Evolutionary conservation across 208 protist genomes (phyloP).

Genomic region (Angomonas ambiguus): DNA sequence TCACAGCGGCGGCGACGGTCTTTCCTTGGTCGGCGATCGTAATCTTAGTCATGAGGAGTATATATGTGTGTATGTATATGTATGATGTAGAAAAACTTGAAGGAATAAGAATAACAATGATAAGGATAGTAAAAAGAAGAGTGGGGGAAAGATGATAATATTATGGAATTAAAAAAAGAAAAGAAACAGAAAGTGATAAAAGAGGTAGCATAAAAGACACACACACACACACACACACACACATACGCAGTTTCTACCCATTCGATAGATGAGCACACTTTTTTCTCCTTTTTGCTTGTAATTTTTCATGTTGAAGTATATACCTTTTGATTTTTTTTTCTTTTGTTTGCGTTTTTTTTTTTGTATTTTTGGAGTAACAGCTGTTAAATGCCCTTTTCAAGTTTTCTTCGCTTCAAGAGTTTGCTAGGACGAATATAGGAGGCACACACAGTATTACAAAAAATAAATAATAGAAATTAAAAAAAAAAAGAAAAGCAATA

Average conservation of each 20-base stretch:
- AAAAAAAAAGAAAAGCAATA: conserved; percentile 11
- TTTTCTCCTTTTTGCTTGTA: background rate
- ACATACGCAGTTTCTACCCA: no score
- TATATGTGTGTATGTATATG: no score
- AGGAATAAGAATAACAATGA: background rate
- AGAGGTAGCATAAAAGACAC: background rate
- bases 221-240: no score
- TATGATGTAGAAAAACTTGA: no score
- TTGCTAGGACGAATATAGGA: no score
- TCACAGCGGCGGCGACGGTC: conserved; percentile 20
- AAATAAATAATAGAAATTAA: background rate
- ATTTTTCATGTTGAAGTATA: background rate
- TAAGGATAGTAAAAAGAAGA: no score
- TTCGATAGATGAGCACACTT: background rate
- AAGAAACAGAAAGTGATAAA: conserved; percentile 12
- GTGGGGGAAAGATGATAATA: no score
- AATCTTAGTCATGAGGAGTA: background rate
- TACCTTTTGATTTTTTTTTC: conserved; percentile 5
- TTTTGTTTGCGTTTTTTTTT: background rate
- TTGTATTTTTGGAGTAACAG: no score
- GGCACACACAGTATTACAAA: no score
- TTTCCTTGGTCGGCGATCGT: conserved; percentile 11
- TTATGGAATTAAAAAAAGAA: conserved; percentile 10
- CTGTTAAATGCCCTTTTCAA: no score
- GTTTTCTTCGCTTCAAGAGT: no score